These are phyloP conservation scores for Syzygium aqueum DNA, from an alignment of 345 rosid species.

Conservation along the genomic window DNA sequence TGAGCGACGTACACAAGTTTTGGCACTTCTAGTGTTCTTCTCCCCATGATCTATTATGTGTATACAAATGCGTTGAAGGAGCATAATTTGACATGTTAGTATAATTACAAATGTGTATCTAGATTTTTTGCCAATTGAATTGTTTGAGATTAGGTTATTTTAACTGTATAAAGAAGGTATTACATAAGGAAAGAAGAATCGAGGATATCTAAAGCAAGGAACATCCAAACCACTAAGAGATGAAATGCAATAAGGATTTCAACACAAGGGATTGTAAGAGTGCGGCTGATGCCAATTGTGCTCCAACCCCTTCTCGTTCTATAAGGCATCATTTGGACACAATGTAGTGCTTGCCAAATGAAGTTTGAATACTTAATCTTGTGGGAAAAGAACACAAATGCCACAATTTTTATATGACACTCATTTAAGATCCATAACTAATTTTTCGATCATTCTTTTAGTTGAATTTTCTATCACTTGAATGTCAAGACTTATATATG, in stretches of 20 bases:
- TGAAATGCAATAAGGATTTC: background rate
- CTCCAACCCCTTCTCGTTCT: background rate
- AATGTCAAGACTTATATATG: no score
- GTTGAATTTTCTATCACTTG: no score
- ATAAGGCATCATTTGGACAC: constrained; percentile 31
- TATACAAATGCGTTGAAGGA: background rate
- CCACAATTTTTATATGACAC: no score
- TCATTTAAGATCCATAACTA: no score
- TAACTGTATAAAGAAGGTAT: background rate
- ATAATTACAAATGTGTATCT: background rate
- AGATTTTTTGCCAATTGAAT: background rate
- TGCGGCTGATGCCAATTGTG: background rate
- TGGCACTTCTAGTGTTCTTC: no score
- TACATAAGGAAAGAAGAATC: background rate
- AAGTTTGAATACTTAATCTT: constrained; percentile 21
- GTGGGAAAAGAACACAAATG: no score
- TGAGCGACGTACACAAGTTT: no score
- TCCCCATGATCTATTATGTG: background rate
- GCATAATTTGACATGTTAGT: background rate
- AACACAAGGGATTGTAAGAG: background rate
- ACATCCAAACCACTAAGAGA: background rate
- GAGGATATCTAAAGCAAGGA: background rate
- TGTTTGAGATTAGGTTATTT: background rate
- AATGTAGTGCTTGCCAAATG: constrained; percentile 20
- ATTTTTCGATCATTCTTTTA: no score